phyloP scores from a whole-genome alignment of 1,284 basidiomycete genomes.

The Cryptococcus neoformans region DNA sequence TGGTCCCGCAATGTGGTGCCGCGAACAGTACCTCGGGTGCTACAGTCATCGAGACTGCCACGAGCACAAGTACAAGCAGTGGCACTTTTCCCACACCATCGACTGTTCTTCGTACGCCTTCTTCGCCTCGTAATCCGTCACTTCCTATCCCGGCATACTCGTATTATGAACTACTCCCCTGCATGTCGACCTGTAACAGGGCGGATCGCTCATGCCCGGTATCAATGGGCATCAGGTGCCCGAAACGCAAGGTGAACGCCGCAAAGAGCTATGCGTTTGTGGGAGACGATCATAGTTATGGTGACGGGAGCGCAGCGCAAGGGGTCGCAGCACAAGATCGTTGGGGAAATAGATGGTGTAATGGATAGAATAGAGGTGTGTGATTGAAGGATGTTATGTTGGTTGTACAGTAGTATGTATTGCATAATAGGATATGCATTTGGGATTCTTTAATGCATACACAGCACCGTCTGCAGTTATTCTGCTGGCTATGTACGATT shows the following conservation, averaged over 20 bases:
- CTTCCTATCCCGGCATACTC: conserved; percentile 30
- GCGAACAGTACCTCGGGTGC: conserved; percentile 32
- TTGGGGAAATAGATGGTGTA: conserved; percentile 81
- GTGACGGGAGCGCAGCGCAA: conserved; percentile 53
- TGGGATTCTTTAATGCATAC: too few species aligned
- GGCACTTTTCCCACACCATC: conserved; percentile 12
- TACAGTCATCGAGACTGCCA: not conserved
- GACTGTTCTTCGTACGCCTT: conserved; percentile 51
- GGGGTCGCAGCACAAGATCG: conserved; percentile 59
- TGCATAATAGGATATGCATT: too few species aligned
- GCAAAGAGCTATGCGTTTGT: conserved; percentile 66
- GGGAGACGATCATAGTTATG: conserved; percentile 60
- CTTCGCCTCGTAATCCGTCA: conserved; percentile 43
- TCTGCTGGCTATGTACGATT: too few species aligned
- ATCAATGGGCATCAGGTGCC: conserved; percentile 69
- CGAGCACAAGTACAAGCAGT: not conserved
- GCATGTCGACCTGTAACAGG: conserved; percentile 69
- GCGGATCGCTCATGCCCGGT: conserved; percentile 73
- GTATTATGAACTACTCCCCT: conserved; percentile 68
- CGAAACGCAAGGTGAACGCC: conserved; percentile 62
- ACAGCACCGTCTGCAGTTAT: too few species aligned
- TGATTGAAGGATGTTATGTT: too few species aligned
- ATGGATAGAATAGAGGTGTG: conserved; percentile 32
- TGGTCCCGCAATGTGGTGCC: conserved; percentile 64
- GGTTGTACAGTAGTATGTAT: too few species aligned